Evolutionary conservation across 495 filamentous ascomycete species (phyloP), one percentile per base, ranked within the genome.

Genomic region (Aspergillus campestris): DNA sequence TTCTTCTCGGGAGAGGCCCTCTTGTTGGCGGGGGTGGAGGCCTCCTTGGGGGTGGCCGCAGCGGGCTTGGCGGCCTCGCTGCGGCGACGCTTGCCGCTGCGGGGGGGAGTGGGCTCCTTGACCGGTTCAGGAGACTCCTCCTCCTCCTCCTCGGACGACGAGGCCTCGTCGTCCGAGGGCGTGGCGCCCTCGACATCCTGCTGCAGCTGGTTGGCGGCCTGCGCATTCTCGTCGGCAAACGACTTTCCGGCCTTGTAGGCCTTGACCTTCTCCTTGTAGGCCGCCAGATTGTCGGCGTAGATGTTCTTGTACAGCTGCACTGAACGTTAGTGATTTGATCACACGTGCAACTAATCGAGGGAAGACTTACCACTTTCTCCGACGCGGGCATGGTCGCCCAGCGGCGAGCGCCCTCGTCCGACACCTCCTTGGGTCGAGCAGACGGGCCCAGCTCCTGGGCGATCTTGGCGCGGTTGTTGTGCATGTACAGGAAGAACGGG

Each of bases 401-500:
- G 49, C 91, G 77, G 39, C 75, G 75, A 45, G 84, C 88, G 7
- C 87, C 86, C 66, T 95, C 89, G 15, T 83, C 80, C 49, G 85
- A 77, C 11, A 95, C 82, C 39, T 91, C 84, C 52, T 84, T 85
- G 49, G 88, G 86, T 45, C 79, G 80, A 3, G 79, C 78, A 31
- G 78, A 70, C 3, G 73, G 57, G 9, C 84, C 87, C 13, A 97
- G 72, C 47, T 95, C 89, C 7, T 67, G 72, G 18, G 81, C 81
- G 50, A 97, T 89, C 56, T 79, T 77, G 13, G 75, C 65, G 27
- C 92, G 84, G 36, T 87, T 89, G 31, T 80, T 80, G 55, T 92
- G 81, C 73, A 92, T 87, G 70, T 86, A 97, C 31, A 96, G 70
- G 72, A 98, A 95, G 68, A 89, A 96, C 0, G 92, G 89, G 12